Conservation (phyloP, 371 early-diverging fungal genomes). For the Actinomucor elegans region DNA sequence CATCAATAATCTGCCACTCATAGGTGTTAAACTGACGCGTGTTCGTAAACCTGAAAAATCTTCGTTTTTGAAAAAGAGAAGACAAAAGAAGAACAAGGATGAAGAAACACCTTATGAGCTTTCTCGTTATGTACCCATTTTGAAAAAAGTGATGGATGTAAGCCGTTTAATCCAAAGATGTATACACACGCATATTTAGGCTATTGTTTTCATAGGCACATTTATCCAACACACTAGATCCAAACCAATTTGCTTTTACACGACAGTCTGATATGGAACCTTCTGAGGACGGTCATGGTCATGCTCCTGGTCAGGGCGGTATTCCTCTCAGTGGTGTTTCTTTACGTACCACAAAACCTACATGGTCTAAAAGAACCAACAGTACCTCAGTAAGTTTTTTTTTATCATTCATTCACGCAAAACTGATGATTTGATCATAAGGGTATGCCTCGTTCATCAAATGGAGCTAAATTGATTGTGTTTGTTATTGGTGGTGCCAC, state of each 20-base stretch:
- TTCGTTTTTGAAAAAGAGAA: constrained; percentile 28
- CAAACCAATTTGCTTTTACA: constrained; percentile 56
- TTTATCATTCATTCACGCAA: too few species aligned
- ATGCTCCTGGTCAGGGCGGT: constrained; percentile 22
- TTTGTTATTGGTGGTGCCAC: constrained; percentile 94
- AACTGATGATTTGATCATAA: too few species aligned
- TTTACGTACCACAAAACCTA: constrained; percentile 48
- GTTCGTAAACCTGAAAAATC: constrained; percentile 35
- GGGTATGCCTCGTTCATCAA: constrained; percentile 20
- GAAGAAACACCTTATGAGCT: constrained; percentile 60
- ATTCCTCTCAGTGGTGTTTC: constrained; percentile 49
- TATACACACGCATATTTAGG: too few species aligned
- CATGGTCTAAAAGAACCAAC: constrained; percentile 37
- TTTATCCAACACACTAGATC: constrained; percentile 53
- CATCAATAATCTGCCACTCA: constrained; percentile 68
- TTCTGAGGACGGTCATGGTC: constrained; percentile 27
- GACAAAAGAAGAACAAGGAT: constrained; percentile 27
- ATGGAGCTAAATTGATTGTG: constrained; percentile 52
- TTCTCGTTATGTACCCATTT: constrained; percentile 65
- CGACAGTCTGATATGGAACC: constrained; percentile 51
- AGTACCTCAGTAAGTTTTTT: constrained; percentile 14
- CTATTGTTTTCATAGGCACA: constrained; percentile 55
- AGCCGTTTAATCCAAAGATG: too few species aligned
- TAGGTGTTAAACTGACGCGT: constrained; percentile 62
- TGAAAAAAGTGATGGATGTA: constrained; percentile 58